Evolutionary conservation across 2,329 filamentous ascomycete genomes (phyloP).

Genomic region (Pestalotiopsis sp.): DNA sequence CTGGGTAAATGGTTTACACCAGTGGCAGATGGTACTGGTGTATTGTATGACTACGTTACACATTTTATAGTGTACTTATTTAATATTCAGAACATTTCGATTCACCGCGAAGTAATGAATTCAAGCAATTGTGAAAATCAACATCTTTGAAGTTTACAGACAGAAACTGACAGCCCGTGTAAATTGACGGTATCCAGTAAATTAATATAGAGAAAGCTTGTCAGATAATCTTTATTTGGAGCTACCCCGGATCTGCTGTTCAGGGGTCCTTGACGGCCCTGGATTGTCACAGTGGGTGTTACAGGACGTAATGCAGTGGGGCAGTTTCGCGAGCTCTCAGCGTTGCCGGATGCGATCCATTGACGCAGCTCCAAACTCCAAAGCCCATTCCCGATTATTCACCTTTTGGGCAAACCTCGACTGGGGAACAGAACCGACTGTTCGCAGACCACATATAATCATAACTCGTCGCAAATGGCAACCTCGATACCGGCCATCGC

Average conservation of each 20-base stretch:
- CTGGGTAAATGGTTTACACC: not conserved
- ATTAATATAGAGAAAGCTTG: not conserved
- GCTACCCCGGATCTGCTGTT: constrained; percentile 3
- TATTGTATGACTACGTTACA: not conserved
- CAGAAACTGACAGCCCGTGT: too few relatives aligned
- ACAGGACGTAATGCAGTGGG: not conserved
- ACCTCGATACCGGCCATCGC: constrained; percentile 78
- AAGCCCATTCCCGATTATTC: not conserved
- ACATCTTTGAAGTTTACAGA: too few relatives aligned
- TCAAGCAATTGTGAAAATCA: too few relatives aligned
- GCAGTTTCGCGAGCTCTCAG: not conserved
- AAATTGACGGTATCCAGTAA: not conserved
- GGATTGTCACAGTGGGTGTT: not conserved
- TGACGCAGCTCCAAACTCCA: constrained; percentile 1
- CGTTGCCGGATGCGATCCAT: not conserved
- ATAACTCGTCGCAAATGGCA: constrained; percentile 46
- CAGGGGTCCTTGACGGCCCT: not conserved
- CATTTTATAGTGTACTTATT: not conserved
- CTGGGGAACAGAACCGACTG: not conserved
- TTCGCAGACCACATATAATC: not conserved
- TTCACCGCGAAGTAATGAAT: too few relatives aligned
- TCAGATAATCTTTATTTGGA: not conserved
- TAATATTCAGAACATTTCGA: not conserved
- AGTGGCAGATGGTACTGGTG: not conserved
- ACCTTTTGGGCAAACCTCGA: not conserved